Base-by-base conservation (phyloP, 2,329 filamentous ascomycete species). In the Diaporthe destruens region DNA sequence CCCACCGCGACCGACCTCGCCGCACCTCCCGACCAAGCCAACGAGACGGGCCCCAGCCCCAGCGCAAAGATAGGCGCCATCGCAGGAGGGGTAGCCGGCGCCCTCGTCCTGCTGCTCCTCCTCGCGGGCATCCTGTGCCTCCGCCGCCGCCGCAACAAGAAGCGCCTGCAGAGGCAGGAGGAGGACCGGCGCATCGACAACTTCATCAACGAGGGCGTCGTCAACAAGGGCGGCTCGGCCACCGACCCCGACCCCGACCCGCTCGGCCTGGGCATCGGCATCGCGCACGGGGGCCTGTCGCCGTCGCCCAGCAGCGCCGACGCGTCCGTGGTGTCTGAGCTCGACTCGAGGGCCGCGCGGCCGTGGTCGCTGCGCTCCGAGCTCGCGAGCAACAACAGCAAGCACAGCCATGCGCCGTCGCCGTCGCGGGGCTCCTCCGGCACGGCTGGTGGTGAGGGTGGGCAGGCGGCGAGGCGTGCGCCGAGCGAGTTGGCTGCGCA, bases 31-130 rank as follows among this genome's bases (percentile, higher is more conserved):
- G 47, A 18, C n/a, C 32, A 11, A 34, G 39, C n/a, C 14, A 14
- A 32, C 16, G 49, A 42, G 42, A 3, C 66, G 4, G 16, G 76
- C n/a, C 70, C 79, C 65, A 78, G 74, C 42, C 72, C 75, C 3
- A 72, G 75, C 16, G 76, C 77, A 25, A 80, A 78, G 66, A 74
- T 74, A 18, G 78, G 78, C 23, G 75, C 76, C 23, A 76, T 74
- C 18, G 72, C 77, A 5, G 77, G 77, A 23, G 74, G 75, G 2
- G 66, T 75, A 12, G 73, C 73, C 23, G 75, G 73, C 36, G 20
- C 75, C n/a, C 36, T 77, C 12, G 55, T 80, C 20, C 63, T 79
- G 6, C 74, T 54, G 6, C 56, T 74, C 6, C 20, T 79, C n/a
- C 14, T 49, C 32, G 12, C 1, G 11, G 51, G 69, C 23, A 72